Conservation (phyloP, 345 rosid species). For the Xanthoceras sorbifolium region DNA sequence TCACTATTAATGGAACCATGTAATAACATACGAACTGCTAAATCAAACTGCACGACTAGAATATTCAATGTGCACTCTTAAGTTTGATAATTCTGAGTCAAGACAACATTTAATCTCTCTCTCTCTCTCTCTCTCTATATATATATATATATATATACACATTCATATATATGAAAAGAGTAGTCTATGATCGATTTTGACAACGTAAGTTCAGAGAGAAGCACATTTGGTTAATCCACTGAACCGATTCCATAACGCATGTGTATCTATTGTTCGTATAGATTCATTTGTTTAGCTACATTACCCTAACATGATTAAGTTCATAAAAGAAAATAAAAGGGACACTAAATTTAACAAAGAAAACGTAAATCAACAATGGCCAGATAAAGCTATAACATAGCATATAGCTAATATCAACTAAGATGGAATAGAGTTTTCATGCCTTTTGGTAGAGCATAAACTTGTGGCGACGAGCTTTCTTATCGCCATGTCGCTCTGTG, state of each 20-base stretch:
- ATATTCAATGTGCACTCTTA: neutral
- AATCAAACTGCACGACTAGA: neutral
- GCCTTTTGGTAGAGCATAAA: constrained; percentile 71
- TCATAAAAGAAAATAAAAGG: too few species aligned
- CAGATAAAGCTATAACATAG: too few species aligned
- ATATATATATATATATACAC: too few species aligned
- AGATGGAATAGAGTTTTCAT: constrained; percentile 16
- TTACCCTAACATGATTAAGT: neutral
- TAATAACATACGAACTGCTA: neutral
- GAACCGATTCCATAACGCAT: neutral
- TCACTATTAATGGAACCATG: neutral
- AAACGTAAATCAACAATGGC: too few species aligned
- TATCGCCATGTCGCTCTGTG: constrained; percentile 64
- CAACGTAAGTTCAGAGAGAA: too few species aligned
- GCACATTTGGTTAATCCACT: too few species aligned
- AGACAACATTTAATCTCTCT: neutral
- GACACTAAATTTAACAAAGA: too few species aligned
- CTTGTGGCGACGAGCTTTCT: constrained; percentile 54
- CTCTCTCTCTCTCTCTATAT: too few species aligned
- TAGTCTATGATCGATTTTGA: neutral
- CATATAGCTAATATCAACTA: neutral
- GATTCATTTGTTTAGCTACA: neutral
- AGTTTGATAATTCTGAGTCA: neutral
- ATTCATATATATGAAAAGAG: neutral
- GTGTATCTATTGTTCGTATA: too few species aligned